phyloP scores from a whole-genome alignment of 208 protist genomes.

The Acanthamoeba sp. region DNA sequence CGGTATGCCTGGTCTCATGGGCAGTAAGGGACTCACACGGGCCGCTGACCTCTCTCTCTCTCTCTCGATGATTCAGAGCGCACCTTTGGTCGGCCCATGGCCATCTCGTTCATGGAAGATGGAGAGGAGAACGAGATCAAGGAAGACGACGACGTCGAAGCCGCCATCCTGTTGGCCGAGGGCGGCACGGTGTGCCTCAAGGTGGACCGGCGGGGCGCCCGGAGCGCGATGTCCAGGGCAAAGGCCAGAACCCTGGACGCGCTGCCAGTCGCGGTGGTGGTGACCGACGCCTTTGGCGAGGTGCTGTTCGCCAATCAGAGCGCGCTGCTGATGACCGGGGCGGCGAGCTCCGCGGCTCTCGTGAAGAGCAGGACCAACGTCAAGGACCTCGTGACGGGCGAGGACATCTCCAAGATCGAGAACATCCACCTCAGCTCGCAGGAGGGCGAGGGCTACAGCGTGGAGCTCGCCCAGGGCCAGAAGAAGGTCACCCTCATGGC shows the following conservation, averaged over 20 bases:
- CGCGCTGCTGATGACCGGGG: not conserved
- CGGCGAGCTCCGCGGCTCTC: not conserved
- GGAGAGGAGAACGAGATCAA: slow-evolving; percentile 26
- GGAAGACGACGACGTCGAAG: slow-evolving; percentile 41
- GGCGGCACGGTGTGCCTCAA: slow-evolving; percentile 52
- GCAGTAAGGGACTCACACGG: too few species aligned
- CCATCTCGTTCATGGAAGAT: slow-evolving; percentile 9
- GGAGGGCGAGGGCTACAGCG: slow-evolving; percentile 20
- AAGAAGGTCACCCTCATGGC: slow-evolving; percentile 43
- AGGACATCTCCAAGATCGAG: slow-evolving; percentile 38
- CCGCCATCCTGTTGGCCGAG: slow-evolving; percentile 22
- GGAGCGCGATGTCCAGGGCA: not conserved
- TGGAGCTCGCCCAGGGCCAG: not conserved
- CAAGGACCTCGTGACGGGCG: slow-evolving; percentile 22
- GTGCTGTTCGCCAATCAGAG: slow-evolving; percentile 35
- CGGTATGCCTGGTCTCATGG: not conserved
- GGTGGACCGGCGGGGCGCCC: not conserved
- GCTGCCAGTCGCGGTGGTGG: not conserved
- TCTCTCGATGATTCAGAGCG: too few species aligned
- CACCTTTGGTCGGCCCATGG: not conserved
- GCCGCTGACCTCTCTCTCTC: too few species aligned
- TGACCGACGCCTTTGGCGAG: slow-evolving; percentile 29
- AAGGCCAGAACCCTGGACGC: not conserved
- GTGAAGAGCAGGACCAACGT: not conserved
- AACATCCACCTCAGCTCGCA: slow-evolving; percentile 15